Evolutionary conservation across 2,329 filamentous ascomycete genomes (phyloP).

Genomic region (Hymenoscyphus salicellus): DNA sequence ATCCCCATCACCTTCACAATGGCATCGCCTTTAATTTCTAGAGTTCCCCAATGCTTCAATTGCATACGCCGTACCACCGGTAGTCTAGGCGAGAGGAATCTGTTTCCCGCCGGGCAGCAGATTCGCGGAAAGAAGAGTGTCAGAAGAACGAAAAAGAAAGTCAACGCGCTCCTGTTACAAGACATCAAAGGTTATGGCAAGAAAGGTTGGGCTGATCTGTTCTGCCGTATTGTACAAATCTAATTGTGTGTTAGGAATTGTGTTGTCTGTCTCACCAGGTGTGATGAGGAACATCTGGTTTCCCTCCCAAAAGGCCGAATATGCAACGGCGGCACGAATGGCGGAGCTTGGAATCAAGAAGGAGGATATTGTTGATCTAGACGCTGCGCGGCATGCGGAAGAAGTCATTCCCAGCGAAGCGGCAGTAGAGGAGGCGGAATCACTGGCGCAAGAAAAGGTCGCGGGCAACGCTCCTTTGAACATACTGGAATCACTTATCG

Average conservation of each 20-base stretch:
- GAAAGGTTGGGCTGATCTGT: conserved; percentile 35
- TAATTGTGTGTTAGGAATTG: conserved; percentile 41
- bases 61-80: conserved; percentile 31
- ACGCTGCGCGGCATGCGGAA: conserved; percentile 35
- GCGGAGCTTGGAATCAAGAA: conserved; percentile 43
- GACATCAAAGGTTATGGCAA: conserved; percentile 52
- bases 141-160: conserved; percentile 38
- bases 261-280: conserved; percentile 50
- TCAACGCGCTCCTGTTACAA: conserved; percentile 50
- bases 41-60: conserved; percentile 31
- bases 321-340: conserved; percentile 46
- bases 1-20: conserved; percentile 21
- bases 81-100: conserved; percentile 22
- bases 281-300: conserved; percentile 56
- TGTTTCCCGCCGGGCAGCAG: conserved; percentile 34
- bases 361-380: conserved; percentile 39
- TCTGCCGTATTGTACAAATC: conserved; percentile 25
- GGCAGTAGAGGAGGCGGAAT: conserved; percentile 11
- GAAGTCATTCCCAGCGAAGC: conserved; percentile 12
- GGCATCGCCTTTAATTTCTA: conserved; percentile 30
- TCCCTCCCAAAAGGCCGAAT: conserved; percentile 49
- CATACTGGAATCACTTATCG: neutral
- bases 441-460: neutral
- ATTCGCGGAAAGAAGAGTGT: conserved; percentile 45
- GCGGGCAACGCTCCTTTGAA: neutral